Percentiles rank a stretch among this genome's conserved stretches.
These are phyloP conservation scores for Eustoma russellianum DNA, from an alignment of 257 asterid genomes.

Conservation along the genomic window DNA sequence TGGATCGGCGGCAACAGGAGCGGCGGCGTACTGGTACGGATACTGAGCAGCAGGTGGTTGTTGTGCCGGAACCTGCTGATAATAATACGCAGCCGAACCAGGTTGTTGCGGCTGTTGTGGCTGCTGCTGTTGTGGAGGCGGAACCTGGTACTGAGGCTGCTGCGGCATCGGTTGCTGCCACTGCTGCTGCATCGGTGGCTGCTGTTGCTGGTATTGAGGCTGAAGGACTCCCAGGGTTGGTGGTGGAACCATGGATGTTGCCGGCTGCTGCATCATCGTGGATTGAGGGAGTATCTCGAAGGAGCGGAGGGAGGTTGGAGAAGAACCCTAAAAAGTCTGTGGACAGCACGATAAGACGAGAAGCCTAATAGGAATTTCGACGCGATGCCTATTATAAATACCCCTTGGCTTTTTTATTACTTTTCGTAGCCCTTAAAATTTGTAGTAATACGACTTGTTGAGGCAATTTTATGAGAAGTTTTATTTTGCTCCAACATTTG, in stretches of 20 bases:
- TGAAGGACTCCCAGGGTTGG: constrained; percentile 37
- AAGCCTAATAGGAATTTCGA: no score
- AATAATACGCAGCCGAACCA: constrained; percentile 47
- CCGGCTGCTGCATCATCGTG: constrained; percentile 46
- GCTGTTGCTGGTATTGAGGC: constrained; percentile 41
- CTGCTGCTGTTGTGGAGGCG: constrained; percentile 46
- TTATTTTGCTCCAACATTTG: no score
- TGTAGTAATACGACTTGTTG: no score
- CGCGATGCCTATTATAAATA: no score
- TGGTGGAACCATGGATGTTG: constrained; percentile 45
- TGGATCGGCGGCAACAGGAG: constrained; percentile 19
- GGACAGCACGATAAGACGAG: no score
- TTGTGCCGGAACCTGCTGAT: constrained; percentile 40
- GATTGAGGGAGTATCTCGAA: not conserved
- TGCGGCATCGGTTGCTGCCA: constrained; percentile 27
- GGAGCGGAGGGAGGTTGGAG: not conserved
- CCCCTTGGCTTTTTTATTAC: no score
- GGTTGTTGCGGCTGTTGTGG: constrained; percentile 33
- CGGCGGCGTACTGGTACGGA: constrained; percentile 25
- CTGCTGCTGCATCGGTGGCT: constrained; percentile 52
- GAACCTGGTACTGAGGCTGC: constrained; percentile 47
- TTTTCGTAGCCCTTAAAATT: no score
- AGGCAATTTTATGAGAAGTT: no score
- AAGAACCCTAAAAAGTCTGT: not conserved
- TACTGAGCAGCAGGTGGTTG: constrained; percentile 32